Conservation (phyloP, 495 filamentous ascomycete genomes). For the Bathelium albidoporum region DNA sequence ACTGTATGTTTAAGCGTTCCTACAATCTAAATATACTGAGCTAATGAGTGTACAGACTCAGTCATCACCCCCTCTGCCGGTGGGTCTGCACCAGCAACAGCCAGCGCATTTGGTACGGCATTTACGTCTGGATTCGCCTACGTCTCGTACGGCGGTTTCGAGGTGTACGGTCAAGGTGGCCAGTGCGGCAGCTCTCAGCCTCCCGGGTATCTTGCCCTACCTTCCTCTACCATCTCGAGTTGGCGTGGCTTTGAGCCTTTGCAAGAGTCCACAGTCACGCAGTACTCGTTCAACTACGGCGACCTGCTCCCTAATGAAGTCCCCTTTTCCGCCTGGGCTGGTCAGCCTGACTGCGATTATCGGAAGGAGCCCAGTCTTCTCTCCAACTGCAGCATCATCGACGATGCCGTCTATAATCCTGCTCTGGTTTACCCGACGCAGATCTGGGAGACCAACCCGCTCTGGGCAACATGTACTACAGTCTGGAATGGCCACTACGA, state of each 20-base stretch:
- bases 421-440: not conserved
- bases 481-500: not conserved
- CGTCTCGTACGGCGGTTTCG: not conserved
- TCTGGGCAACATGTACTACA: not conserved
- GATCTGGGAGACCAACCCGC: not conserved
- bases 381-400: not conserved
- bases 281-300: not conserved
- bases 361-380: not conserved
- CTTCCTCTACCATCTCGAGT: not conserved
- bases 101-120: not conserved
- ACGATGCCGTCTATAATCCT: constrained; percentile 1
- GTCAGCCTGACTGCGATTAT: not conserved
- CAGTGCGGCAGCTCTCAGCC: not conserved
- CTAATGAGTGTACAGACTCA: not conserved
- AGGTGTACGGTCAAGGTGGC: not conserved
- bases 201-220: not conserved
- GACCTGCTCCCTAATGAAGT: not conserved
- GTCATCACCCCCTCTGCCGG: not conserved
- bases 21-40: not conserved
- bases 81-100: not conserved
- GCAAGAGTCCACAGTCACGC: not conserved
- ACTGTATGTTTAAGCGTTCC: not conserved
- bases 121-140: not conserved
- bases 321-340: not conserved
- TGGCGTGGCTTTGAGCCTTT: not conserved